Percentiles rank a stretch among this genome's conserved stretches.
These are phyloP conservation scores for Physaria fendleri DNA, from an alignment of 345 rosid genomes.

Conservation along the genomic window DNA sequence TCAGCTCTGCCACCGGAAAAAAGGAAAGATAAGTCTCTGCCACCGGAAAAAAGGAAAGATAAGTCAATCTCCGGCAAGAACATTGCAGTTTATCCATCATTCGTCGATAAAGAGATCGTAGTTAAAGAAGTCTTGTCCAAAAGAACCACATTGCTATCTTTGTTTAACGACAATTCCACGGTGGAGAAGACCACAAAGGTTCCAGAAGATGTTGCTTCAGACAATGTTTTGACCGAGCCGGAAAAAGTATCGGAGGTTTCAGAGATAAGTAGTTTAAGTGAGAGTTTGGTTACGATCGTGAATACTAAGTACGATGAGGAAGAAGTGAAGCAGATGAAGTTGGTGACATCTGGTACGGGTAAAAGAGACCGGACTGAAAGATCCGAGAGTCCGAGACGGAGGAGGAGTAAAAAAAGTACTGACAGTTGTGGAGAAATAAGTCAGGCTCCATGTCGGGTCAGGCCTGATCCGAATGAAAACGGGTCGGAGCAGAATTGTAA, in stretches of 20 bases:
- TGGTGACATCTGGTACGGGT: slow-evolving; percentile 27
- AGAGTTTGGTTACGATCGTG: slow-evolving; percentile 29
- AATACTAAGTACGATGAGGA: slow-evolving; percentile 26
- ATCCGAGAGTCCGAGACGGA: slow-evolving; percentile 61
- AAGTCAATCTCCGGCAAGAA: slow-evolving; percentile 5
- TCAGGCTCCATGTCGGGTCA: slow-evolving; percentile 62
- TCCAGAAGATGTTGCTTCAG: slow-evolving; percentile 4
- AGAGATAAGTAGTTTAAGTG: slow-evolving; percentile 24
- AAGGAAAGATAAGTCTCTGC: too few relatives aligned
- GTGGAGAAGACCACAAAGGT: not conserved
- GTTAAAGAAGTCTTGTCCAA: slow-evolving; percentile 34
- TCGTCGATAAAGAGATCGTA: slow-evolving; percentile 25
- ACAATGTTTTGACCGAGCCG: not conserved
- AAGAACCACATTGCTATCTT: slow-evolving; percentile 21
- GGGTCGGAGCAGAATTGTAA: slow-evolving; percentile 14
- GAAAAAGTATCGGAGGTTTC: slow-evolving; percentile 20
- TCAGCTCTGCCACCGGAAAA: slow-evolving; percentile 22
- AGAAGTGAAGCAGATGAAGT: slow-evolving; percentile 25
- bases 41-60: too few relatives aligned
- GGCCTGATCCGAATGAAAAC: slow-evolving; percentile 27
- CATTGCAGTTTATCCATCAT: not conserved
- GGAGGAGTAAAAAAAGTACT: slow-evolving; percentile 20
- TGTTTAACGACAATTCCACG: not conserved
- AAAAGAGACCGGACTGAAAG: slow-evolving; percentile 46
- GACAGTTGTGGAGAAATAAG: slow-evolving; percentile 40